Percentiles rank a stretch among this genome's conserved stretches.
phyloP scores from a whole-genome alignment of 306 rosid species.

The Medicago lupulina region DNA sequence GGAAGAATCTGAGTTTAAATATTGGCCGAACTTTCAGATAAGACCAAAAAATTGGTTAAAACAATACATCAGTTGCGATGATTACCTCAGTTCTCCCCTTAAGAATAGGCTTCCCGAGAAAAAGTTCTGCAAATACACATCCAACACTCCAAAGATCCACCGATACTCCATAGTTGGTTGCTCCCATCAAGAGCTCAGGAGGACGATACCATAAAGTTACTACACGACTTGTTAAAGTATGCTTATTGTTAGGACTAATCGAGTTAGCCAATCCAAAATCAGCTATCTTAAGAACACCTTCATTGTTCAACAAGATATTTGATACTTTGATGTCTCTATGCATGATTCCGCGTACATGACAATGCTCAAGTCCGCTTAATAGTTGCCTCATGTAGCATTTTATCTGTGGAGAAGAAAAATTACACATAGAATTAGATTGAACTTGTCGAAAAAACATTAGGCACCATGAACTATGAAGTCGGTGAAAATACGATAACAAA shows the following conservation, averaged over 20 bases:
- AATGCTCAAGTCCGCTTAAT: slow-evolving; percentile 92
- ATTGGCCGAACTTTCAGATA: no score
- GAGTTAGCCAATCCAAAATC: slow-evolving; percentile 97
- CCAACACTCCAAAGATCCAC: slow-evolving; percentile 99
- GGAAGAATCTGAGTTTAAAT: no score
- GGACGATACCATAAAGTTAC: slow-evolving; percentile 99
- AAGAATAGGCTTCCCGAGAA: slow-evolving; percentile 77
- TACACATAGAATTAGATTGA: no score
- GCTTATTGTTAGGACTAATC: slow-evolving; percentile 60
- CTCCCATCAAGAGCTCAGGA: slow-evolving; percentile 96
- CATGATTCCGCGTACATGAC: slow-evolving; percentile 91
- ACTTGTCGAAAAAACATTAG: no score
- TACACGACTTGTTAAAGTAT: slow-evolving; percentile 84
- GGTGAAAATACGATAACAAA: slow-evolving; percentile 54
- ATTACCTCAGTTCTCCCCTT: slow-evolving; percentile 98
- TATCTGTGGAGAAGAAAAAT: slow-evolving; percentile 47
- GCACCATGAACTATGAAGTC: slow-evolving; percentile 28
- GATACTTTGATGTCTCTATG: slow-evolving; percentile 93
- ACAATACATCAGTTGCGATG: not conserved
- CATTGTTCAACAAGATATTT: slow-evolving; percentile 84
- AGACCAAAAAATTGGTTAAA: no score
- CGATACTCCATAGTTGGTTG: slow-evolving; percentile 81
- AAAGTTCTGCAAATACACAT: slow-evolving; percentile 92
- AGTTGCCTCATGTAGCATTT: slow-evolving; percentile 98
- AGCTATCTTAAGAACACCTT: slow-evolving; percentile 85